phyloP scores from a whole-genome alignment of 208 protist species.

The Trichomonas vaginalis region DNA sequence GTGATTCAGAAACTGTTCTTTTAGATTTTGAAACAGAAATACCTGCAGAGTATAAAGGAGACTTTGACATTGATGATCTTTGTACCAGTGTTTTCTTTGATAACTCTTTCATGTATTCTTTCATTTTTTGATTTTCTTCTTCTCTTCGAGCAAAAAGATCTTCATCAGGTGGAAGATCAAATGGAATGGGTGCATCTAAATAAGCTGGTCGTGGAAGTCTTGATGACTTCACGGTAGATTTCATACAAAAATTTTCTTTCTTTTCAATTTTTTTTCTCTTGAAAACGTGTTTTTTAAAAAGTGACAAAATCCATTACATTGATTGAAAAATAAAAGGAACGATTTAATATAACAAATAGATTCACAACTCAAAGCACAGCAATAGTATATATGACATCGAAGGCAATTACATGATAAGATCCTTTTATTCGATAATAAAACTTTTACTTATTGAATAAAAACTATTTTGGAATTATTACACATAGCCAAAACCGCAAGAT shows the following conservation, averaged over 20 bases:
- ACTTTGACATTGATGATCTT: background rate
- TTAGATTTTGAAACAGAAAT: background rate
- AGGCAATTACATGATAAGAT: too few species aligned
- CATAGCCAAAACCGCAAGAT: too few species aligned
- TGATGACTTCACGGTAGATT: background rate
- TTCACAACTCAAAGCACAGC: too few species aligned
- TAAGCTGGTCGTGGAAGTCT: background rate
- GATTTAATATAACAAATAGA: too few species aligned
- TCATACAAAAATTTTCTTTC: background rate
- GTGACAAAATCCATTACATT: too few species aligned
- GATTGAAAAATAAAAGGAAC: too few species aligned
- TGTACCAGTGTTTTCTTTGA: background rate
- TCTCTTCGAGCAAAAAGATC: background rate
- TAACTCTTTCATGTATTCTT: background rate
- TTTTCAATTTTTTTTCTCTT: too few species aligned
- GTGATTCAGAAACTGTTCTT: background rate
- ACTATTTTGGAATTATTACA: too few species aligned
- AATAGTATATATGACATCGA: too few species aligned
- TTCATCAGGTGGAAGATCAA: background rate
- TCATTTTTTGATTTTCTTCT: background rate
- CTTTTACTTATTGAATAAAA: too few species aligned
- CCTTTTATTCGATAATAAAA: too few species aligned
- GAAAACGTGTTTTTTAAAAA: too few species aligned
- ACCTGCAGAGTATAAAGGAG: background rate
- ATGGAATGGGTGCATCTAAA: background rate